Conservation (phyloP, 208 protist genomes). For the Acanthamoeba royreba region DNA sequence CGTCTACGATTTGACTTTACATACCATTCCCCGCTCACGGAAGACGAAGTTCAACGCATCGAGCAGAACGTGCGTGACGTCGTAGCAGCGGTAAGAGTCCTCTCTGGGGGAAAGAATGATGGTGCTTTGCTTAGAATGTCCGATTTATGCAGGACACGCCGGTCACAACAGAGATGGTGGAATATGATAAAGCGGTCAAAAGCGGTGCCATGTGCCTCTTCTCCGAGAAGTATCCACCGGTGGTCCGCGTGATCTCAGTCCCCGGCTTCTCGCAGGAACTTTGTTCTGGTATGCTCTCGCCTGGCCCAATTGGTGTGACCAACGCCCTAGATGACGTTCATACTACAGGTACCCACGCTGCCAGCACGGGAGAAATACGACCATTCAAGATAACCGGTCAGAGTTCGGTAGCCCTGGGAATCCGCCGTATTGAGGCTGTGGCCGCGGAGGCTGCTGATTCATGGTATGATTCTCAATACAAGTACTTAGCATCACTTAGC, state of each 20-base stretch:
- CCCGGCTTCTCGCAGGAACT: conserved; percentile 30
- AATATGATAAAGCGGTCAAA: conserved; percentile 22
- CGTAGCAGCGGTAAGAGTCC: neutral
- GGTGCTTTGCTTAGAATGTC: neutral
- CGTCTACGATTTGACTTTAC: conserved; percentile 54
- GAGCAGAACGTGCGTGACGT: neutral
- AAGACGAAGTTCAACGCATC: neutral
- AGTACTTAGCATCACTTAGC: neutral
- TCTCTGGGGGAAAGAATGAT: neutral
- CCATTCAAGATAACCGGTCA: conserved; percentile 69
- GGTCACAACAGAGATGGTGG: neutral
- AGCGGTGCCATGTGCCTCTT: conserved; percentile 59
- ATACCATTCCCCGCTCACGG: neutral
- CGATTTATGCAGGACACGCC: neutral
- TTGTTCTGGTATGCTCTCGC: conserved; percentile 6
- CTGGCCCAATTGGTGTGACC: neutral
- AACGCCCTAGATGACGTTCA: neutral
- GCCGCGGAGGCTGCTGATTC: neutral
- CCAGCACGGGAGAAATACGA: neutral
- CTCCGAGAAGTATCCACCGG: conserved; percentile 66
- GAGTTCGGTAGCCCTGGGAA: conserved; percentile 59
- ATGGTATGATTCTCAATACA: conserved; percentile 3
- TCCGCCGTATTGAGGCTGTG: conserved; percentile 66
- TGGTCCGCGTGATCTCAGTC: conserved; percentile 60
- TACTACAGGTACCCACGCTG: conserved; percentile 67